Base-by-base conservation (phyloP, 345 rosid genomes). In the Streptanthus diversifolius region DNA sequence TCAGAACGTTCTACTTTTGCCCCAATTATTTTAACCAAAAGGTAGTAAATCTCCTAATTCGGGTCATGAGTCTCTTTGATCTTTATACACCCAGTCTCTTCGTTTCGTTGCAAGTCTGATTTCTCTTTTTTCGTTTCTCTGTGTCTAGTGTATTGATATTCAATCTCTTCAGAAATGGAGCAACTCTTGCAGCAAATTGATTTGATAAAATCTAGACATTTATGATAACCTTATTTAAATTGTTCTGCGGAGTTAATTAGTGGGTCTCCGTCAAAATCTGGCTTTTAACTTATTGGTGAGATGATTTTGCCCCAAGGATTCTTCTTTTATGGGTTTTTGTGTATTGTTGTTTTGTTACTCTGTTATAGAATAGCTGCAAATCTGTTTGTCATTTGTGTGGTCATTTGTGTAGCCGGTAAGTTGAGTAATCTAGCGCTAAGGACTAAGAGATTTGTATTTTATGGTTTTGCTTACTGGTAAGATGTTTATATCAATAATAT, bases 241-340 rank as follows among this genome's bases (percentile, higher is more conserved):
- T n/a, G n/a, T n/a, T n/a, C n/a, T 0, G 27, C 37, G 5, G 13
- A 9, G 12, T 30, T 63, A 12, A 24, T 25, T 0, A 30, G 37
- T 18, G 55, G 29, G 29, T 48, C 68, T 67, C 40, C 39, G 21
- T 59, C 35, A 49, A 40, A 74, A 59, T 66, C 73, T 21, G 55
- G 4, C 6, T 0, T 47, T 37, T 27, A 13, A 17, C 45, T 29
- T 29, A 14, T 29, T 19, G 78, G 73, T 74, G 49, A 18, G 65
- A 41, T 64, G 39, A 48, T 59, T 35, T 9, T 19, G 25, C 29
- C 33, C 21, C 5, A 21, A 27, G 15, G 30, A 5, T 9, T 73
- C 30, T 17, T 36, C 5, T 5, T 21, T 43, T 27, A 55, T 44
- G 36, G 48, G 48, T 66, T 59, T 59, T 36, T 66, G 49, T 32